Percentiles rank a stretch among this genome's conserved stretches.
phyloP scores from a whole-genome alignment of 495 filamentous ascomycete species.

The Pyrenopolyporus hunteri region DNA sequence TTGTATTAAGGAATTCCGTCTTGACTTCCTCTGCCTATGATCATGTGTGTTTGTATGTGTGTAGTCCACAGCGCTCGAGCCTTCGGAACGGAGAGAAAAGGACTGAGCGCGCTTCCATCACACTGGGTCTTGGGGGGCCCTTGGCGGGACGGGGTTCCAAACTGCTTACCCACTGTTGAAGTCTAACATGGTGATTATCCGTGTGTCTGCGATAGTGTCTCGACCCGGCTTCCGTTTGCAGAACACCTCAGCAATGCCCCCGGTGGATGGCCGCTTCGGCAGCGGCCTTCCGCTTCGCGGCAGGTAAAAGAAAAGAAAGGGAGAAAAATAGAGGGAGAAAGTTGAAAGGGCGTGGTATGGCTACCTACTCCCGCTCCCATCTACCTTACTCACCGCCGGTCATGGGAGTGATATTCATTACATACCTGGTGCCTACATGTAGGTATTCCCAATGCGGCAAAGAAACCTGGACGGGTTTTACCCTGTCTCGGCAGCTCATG shows the following conservation, averaged over 20 bases:
- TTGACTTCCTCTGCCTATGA: too few species aligned
- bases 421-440: background rate
- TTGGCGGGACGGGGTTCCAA: conserved; percentile 16
- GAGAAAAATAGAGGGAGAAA: background rate
- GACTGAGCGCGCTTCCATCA: background rate
- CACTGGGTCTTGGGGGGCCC: conserved; percentile 13
- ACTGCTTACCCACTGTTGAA: conserved; percentile 11
- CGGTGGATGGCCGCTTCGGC: conserved; percentile 33
- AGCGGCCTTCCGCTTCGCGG: conserved; percentile 33
- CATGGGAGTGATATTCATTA: too few species aligned
- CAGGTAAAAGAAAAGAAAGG: conserved; percentile 9
- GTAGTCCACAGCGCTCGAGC: conserved; percentile 4
- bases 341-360: too few species aligned
- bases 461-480: background rate
- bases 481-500: too few species aligned
- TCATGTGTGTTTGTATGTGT: background rate
- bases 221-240: conserved; percentile 20
- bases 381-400: conserved; percentile 14
- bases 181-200: background rate
- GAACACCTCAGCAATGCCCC: background rate
- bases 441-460: background rate
- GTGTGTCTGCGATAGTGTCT: conserved; percentile 6
- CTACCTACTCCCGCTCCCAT: background rate
- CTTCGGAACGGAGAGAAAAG: conserved; percentile 8
- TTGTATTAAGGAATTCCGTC: too few species aligned